Percentiles rank a stretch among this genome's conserved stretches.
phyloP scores from a whole-genome alignment of 441 rosid genomes.

The Pelargonium cotyledonis region DNA sequence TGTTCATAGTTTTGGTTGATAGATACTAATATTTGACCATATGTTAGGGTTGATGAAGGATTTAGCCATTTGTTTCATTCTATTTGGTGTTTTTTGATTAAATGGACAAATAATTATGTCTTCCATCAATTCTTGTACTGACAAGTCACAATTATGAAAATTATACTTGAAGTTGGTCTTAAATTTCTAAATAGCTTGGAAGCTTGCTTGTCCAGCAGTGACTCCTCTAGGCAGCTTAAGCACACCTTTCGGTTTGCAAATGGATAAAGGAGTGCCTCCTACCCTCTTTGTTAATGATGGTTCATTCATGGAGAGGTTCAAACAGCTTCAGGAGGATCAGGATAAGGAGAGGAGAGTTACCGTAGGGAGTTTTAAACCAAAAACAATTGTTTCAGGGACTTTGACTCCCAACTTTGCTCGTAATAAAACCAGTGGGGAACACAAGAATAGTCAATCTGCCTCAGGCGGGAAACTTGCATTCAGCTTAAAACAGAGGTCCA shows the following conservation, averaged over 20 bases:
- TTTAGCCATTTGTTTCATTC: background rate
- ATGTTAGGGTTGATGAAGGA: background rate
- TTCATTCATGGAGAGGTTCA: conserved; percentile 97
- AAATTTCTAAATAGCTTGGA: conserved; percentile 41
- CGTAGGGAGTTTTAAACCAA: conserved; percentile 60
- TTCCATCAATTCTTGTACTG: background rate
- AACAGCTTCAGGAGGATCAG: conserved; percentile 80
- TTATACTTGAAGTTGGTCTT: conserved; percentile 5
- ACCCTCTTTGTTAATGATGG: conserved; percentile 92
- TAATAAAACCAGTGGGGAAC: conserved; percentile 38
- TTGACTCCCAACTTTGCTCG: conserved; percentile 38
- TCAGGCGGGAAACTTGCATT: conserved; percentile 87
- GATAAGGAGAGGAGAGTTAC: conserved; percentile 36
- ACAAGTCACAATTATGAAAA: background rate
- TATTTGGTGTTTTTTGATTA: background rate
- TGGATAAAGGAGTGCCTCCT: conserved; percentile 73
- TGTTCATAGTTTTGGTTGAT: background rate
- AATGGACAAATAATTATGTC: background rate
- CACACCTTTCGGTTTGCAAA: conserved; percentile 32
- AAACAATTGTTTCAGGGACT: conserved; percentile 45
- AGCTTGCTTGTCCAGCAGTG: conserved; percentile 61
- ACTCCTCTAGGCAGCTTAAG: conserved; percentile 29
- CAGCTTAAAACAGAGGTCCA: conserved; percentile 91
- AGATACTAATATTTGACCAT: background rate
- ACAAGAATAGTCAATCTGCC: conserved; percentile 30